Evolutionary conservation across 2,329 filamentous ascomycete species (phyloP), one percentile per base, ranked within the genome.

Genomic region (Pseudogymnoascus sp.): DNA sequence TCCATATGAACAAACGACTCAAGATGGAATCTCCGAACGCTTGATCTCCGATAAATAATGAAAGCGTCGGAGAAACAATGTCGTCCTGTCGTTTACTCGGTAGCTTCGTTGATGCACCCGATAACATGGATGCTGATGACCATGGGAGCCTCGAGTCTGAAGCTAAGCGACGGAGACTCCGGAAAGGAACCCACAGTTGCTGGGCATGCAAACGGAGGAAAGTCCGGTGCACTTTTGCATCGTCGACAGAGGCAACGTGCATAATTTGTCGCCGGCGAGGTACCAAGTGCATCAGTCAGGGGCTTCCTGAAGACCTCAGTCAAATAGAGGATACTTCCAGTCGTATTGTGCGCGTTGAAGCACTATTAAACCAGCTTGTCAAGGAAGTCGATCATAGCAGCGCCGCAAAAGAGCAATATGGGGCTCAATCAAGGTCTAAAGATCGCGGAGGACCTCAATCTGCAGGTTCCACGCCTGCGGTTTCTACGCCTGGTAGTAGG

Each of bases 401-500:
- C 12, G 64, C 74, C 9, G 68, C 69, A 11, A 65, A 70, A 0
- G 75, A 76, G 0, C 69, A 70, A 0, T 67, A 75, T 0, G 72
- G 76, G 23, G 74, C 79, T 23, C 72, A 74, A 8, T 64, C 72
- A n/a, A 68, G 78, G 2, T 79, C 71, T 64, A 66, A 66, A 16
- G 73, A 74, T 4, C 75, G 71, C 56, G 68, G 72, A 0, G 63
- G 43, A 11, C 65, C 71, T 28, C 37, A 69, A 5, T 61, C 9
- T 4, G 43, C 65, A n/a, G 53, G 67, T 14, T 40, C 65, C 11
- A 64, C 65, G 42, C 71, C 74, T 75, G 25, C 82, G 84, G 67
- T 82, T 82, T 0, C 73, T 78, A 2, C 65, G 82, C 5, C 71
- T 84, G 1, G 80, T 80, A 1, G 77, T 76, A 63, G 74, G 77